Percentiles rank a stretch among this genome's conserved stretches.
Conservation (phyloP, 73 alveolate genomes). For the Diophrys sp. region DNA sequence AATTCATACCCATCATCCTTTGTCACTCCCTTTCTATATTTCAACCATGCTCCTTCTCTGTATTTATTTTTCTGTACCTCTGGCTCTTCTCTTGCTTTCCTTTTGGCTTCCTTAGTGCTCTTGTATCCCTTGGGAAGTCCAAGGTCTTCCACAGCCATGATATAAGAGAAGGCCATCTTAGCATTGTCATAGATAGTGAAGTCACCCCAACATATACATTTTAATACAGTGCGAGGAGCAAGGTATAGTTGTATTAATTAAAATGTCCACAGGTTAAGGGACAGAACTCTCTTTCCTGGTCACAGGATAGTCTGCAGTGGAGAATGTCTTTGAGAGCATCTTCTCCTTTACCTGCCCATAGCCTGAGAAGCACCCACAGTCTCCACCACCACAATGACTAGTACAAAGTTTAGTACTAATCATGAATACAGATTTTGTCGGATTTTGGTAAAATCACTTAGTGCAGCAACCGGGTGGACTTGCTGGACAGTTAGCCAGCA, state of each 20-base stretch:
- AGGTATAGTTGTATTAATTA: conserved; percentile 21
- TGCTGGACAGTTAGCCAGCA: too few species aligned
- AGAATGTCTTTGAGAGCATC: too few species aligned
- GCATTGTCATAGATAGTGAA: conserved; percentile 43
- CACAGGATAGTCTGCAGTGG: too few species aligned
- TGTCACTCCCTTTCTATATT: background rate
- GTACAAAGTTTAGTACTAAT: too few species aligned
- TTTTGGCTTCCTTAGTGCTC: conserved; percentile 50
- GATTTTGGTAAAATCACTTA: too few species aligned
- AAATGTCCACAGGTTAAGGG: too few species aligned
- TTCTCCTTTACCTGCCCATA: too few species aligned
- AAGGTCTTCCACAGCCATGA: conserved; percentile 57
- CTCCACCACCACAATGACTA: too few species aligned
- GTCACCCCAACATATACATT: conserved; percentile 64
- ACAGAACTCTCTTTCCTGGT: too few species aligned
- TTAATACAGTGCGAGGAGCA: conserved; percentile 71
- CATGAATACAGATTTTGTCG: too few species aligned
- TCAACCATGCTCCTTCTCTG: conserved; percentile 9
- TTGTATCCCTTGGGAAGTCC: conserved; percentile 74
- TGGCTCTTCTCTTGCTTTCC: conserved; percentile 22
- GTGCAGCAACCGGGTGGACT: too few species aligned
- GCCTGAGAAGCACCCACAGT: too few species aligned
- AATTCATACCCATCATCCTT: conserved; percentile 21
- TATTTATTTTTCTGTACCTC: background rate
- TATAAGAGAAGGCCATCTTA: conserved; percentile 52